Conservation (phyloP, 2,329 filamentous ascomycete genomes). For the Coleophoma eucalyptorum region DNA sequence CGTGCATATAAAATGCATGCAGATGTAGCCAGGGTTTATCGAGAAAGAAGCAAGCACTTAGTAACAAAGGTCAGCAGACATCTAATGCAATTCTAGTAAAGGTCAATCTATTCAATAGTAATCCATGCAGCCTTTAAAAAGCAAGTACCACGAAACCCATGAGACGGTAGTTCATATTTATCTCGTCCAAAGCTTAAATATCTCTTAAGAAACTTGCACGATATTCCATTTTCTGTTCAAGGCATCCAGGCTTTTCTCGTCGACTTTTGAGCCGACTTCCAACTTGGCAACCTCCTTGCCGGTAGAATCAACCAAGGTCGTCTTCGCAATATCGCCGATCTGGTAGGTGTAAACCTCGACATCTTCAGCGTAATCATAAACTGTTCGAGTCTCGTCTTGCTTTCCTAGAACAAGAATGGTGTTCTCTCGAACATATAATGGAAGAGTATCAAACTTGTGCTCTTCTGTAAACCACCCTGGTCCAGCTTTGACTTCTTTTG, state of each 20-base stretch:
- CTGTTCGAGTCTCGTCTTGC: conserved; percentile 20
- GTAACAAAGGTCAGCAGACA: too few species aligned
- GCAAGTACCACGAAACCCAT: too few species aligned
- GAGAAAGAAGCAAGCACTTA: too few species aligned
- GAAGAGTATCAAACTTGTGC: conserved; percentile 42
- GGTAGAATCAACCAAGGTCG: conserved; percentile 37
- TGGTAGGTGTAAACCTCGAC: conserved; percentile 44
- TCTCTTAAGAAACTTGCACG: neutral
- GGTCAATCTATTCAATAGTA: too few species aligned
- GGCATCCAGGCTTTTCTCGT: neutral
- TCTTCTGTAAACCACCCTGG: conserved; percentile 41
- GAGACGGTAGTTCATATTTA: too few species aligned
- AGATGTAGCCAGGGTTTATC: too few species aligned
- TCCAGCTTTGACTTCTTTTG: conserved; percentile 33
- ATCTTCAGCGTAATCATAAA: conserved; percentile 24
- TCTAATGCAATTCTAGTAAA: too few species aligned
- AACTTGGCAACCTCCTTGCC: conserved; percentile 38
- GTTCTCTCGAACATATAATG: conserved; percentile 38
- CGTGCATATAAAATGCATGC: too few species aligned
- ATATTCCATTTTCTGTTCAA: neutral
- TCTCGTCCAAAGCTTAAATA: too few species aligned
- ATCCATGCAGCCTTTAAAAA: too few species aligned
- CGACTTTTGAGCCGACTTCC: conserved; percentile 24
- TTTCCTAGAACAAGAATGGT: conserved; percentile 27
- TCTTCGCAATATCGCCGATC: conserved; percentile 29